phyloP scores from a whole-genome alignment of 192 early-diverging fungal genomes.

The Linnemannia elongata region DNA sequence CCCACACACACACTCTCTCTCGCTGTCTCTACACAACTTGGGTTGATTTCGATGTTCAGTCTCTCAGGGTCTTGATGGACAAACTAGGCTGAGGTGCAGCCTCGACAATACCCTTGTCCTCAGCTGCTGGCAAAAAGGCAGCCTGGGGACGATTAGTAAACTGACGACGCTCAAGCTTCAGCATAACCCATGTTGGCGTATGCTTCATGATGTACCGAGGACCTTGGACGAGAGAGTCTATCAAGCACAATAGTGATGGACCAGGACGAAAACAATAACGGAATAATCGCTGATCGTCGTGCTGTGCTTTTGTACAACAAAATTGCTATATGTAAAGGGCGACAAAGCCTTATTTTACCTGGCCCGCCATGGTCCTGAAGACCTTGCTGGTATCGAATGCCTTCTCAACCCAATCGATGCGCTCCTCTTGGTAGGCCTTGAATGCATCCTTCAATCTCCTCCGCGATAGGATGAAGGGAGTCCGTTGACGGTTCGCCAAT shows the following conservation, averaged over 20 bases:
- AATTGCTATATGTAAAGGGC: no score
- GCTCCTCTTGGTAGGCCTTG: slow-evolving; percentile 18
- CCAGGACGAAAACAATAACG: background rate
- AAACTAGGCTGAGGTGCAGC: slow-evolving; percentile 13
- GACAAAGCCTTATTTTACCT: no score
- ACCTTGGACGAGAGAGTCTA: background rate
- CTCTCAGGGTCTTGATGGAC: background rate
- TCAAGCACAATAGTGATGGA: no score
- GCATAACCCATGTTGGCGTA: background rate
- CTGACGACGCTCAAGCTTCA: no score
- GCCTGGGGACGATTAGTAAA: slow-evolving; percentile 15
- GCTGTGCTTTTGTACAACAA: no score
- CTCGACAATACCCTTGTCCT: slow-evolving; percentile 3
- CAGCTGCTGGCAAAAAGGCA: slow-evolving; percentile 2
- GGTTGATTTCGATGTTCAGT: background rate
- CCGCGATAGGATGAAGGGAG: background rate
- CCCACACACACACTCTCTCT: no score
- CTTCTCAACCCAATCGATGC: background rate
- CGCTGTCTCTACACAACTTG: no score
- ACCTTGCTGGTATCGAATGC: background rate
- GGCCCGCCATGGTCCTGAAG: no score
- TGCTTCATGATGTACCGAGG: background rate
- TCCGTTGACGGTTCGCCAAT: slow-evolving; percentile 20
- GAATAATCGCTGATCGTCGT: no score
- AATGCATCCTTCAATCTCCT: slow-evolving; percentile 10